Evolutionary conservation across 768 basidiomycete genomes (phyloP).

Genomic region (Lactarius psammicola): DNA sequence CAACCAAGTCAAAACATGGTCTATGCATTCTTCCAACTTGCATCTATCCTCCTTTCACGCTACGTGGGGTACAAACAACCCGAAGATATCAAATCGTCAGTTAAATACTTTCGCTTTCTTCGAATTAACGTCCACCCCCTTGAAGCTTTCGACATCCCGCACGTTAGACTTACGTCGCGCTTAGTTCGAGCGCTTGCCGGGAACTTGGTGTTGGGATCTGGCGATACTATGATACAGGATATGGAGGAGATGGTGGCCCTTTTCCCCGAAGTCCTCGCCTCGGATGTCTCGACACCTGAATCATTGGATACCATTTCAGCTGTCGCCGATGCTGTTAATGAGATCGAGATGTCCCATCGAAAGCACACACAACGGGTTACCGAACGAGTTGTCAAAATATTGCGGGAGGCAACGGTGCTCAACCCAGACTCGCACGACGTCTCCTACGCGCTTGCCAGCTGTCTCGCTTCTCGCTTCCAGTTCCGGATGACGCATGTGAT

Average conservation of each 20-base stretch:
- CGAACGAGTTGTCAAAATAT: background rate
- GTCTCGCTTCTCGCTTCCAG: too few species aligned
- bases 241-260: conserved; percentile 6
- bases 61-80: background rate
- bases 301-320: too few species aligned
- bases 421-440: background rate
- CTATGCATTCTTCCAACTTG: too few species aligned
- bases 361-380: too few species aligned
- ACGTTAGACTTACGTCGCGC: background rate
- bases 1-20: too few species aligned
- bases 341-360: too few species aligned
- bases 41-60: too few species aligned
- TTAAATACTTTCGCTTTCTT: background rate
- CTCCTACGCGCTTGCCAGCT: background rate
- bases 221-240: background rate
- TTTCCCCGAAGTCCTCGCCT: background rate
- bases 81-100: background rate
- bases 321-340: too few species aligned
- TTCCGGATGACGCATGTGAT: background rate
- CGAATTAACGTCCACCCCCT: background rate
- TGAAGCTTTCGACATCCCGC: background rate
- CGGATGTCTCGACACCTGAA: background rate
- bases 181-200: background rate
- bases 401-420: background rate
- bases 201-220: background rate